Evolutionary conservation across 108 stramenopile species (phyloP).

Genomic region (Nitzschia putrida): DNA sequence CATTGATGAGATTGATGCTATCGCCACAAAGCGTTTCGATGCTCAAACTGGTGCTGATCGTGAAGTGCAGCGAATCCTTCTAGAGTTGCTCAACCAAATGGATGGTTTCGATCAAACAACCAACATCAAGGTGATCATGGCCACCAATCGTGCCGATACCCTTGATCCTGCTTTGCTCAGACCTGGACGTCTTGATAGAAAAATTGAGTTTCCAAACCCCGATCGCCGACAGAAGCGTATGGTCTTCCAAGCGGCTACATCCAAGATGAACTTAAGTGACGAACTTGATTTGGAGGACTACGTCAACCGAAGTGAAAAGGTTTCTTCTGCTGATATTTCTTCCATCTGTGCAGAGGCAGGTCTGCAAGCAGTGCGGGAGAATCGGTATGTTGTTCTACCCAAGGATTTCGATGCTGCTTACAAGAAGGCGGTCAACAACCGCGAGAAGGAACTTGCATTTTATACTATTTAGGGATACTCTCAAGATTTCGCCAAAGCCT

Average conservation of each 20-base stretch:
- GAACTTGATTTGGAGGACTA: conserved; percentile 98
- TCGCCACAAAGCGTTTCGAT: conserved; percentile 99
- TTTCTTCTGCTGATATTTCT: conserved; percentile 93
- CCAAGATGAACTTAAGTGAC: conserved; percentile 97
- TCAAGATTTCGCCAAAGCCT: neutral
- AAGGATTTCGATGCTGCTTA: conserved; percentile 99
- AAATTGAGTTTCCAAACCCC: conserved; percentile 98
- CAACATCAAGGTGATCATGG: conserved; percentile 99
- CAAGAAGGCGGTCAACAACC: conserved; percentile 97
- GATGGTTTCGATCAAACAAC: conserved; percentile 99
- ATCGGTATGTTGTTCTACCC: conserved; percentile 97
- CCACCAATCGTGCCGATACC: conserved; percentile 98
- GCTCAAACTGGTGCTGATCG: conserved; percentile 98
- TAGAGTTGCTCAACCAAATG: conserved; percentile 99
- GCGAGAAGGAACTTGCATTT: conserved; percentile 95
- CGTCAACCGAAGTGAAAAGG: conserved; percentile 97
- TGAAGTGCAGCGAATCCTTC: conserved; percentile 98
- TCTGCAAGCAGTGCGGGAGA: conserved; percentile 96
- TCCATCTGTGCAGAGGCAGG: conserved; percentile 98
- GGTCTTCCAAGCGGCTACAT: conserved; percentile 98
- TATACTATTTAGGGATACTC: conserved; percentile 73
- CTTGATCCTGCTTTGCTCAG: conserved; percentile 98
- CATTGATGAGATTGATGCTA: conserved; percentile 99
- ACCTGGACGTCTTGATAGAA: conserved; percentile 98
- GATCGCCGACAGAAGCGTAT: conserved; percentile 99